These are phyloP conservation scores for Neckera pumila DNA, from an alignment of 225 moss, liverwort and hornwort species.

Conservation along the genomic window DNA sequence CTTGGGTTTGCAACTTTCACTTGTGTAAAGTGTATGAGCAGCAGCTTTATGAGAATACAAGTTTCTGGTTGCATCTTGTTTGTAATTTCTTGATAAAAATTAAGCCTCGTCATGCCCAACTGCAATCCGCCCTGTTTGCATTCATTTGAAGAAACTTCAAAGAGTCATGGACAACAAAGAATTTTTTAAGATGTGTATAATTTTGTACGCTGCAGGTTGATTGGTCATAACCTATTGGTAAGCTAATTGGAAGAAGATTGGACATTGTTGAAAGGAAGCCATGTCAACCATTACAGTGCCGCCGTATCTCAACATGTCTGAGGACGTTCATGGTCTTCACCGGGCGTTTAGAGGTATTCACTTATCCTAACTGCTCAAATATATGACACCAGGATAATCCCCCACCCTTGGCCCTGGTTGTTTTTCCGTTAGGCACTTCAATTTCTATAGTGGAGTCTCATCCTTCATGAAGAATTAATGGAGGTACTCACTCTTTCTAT, in stretches of 20 bases:
- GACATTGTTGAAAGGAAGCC: not conserved
- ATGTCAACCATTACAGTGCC: slow-evolving; percentile 45
- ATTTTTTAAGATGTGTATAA: not conserved
- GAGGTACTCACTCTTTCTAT: not conserved
- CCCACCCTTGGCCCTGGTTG: not conserved
- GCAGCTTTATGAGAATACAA: not conserved
- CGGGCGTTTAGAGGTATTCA: slow-evolving; percentile 45
- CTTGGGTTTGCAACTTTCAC: not conserved
- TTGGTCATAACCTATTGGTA: not conserved
- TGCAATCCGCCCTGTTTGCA: not conserved
- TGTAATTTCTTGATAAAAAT: not conserved
- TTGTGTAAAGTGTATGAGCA: not conserved
- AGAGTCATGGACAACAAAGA: not conserved
- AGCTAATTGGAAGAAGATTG: not conserved
- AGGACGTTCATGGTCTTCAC: slow-evolving; percentile 33
- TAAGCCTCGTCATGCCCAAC: too few relatives aligned
- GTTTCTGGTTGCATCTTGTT: not conserved
- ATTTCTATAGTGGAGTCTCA: not conserved
- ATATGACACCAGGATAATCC: not conserved
- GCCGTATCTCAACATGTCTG: slow-evolving; percentile 25
- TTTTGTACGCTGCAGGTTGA: not conserved
- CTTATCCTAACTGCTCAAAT: not conserved
- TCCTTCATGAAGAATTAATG: too few relatives aligned
- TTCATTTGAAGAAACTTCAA: not conserved
- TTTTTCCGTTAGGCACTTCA: not conserved